Evolutionary conservation across 2,329 filamentous ascomycete genomes (phyloP), one percentile per base, ranked within the genome.

Genomic region (Fusarium drepaniforme): DNA sequence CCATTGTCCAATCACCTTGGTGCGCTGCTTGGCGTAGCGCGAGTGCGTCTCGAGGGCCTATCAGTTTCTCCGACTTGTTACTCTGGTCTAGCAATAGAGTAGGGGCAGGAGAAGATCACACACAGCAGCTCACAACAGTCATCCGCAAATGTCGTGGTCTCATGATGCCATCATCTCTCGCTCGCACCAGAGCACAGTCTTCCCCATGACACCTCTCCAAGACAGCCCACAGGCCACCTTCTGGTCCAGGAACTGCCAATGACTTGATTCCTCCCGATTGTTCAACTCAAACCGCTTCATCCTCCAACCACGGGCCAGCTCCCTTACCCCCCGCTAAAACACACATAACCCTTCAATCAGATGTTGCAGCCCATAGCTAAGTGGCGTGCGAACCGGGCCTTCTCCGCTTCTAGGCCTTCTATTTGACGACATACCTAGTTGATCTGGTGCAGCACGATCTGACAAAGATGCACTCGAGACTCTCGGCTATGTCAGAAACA

Each of bases 331-430:
- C 37, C 57, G 25, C 49, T 30, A 53, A 30, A 60, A 42, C 57
- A 60, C 51, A 33, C 95, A 71, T 91, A 91, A 67, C 98, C 90
- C 79, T 92, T 92, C 82, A 98, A 91, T 66, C 94, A 94, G 28
- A 95, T 96, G 85, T 96, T 95, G 72, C 93, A 91, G 46, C 94
- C 94, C 77, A 97, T 90, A 35, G 93, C 95, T 78, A 97, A 73
- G 94, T 93, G 80, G 97, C 94, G 86, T 97, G 97, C 21, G 93
- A 96, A 87, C 94, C 95, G 76, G 37, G 40, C 35, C 23, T 42
- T 28, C 57, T 60, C 57, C 57, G 13, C 57, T 60, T 60, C 37
- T 16, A 28, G 23, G 21, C 25, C 21, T 15, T 42, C 37, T 60
- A 23, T 42, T 61, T 61, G 18, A 33, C 23, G 25, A 23, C 23